A percentile compares a stretch with the other conserved stretches of the same genome.
Evolutionary conservation across 2,329 filamentous ascomycete genomes (phyloP).

Genomic region (Penicillium sp.): DNA sequence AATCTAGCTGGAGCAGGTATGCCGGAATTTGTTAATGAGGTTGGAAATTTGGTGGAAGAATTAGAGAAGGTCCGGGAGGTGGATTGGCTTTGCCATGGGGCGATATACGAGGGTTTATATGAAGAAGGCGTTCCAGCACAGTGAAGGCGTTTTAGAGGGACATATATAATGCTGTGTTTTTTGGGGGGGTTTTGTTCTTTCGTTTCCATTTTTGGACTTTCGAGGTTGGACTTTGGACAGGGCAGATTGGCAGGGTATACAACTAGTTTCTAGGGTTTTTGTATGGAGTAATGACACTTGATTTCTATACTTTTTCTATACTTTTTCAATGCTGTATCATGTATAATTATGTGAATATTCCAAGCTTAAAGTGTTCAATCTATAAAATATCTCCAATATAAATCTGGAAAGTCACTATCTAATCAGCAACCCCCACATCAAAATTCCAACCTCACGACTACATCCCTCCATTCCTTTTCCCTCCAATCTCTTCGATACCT

Average conservation of each 20-base stretch:
- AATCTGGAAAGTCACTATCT: slow-evolving; percentile 2
- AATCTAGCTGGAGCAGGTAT: slow-evolving; percentile 60
- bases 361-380: too few relatives aligned
- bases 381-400: not conserved
- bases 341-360: not conserved
- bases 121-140: slow-evolving; percentile 27
- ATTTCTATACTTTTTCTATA: not conserved
- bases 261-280: not conserved
- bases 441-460: slow-evolving; percentile 5
- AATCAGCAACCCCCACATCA: slow-evolving; percentile 12
- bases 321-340: not conserved
- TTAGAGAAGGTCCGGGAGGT: slow-evolving; percentile 59
- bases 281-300: not conserved
- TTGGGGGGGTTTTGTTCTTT: not conserved
- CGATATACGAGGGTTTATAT: slow-evolving; percentile 57
- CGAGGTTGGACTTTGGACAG: slow-evolving; percentile 2
- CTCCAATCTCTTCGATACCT: slow-evolving; percentile 4
- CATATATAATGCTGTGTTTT: slow-evolving; percentile 12
- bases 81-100: slow-evolving; percentile 58
- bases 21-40: slow-evolving; percentile 61
- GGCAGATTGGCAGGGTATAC: slow-evolving; percentile 14
- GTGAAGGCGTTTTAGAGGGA: slow-evolving; percentile 16
- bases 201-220: not conserved
- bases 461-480: slow-evolving; percentile 1
- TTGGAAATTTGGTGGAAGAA: slow-evolving; percentile 59